Evolutionary conservation across 371 early-diverging fungal species (phyloP).

Genomic region (Blastocladiella emersonii): DNA sequence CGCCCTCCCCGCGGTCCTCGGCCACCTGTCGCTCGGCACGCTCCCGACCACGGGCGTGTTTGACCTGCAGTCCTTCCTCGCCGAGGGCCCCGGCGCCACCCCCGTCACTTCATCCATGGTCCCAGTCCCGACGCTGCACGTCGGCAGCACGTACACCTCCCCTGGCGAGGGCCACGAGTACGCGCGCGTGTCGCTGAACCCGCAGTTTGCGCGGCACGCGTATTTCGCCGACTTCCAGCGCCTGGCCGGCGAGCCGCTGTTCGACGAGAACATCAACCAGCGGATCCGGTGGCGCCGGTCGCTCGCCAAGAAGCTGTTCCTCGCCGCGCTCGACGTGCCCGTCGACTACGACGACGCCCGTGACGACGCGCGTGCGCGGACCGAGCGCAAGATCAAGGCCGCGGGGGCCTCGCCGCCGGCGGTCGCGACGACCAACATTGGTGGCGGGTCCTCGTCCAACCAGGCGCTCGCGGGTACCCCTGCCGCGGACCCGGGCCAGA

Average conservation of each 20-base stretch:
- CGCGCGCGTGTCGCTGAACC: constrained; percentile 3
- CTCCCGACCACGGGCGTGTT: background rate
- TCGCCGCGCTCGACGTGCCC: constrained; percentile 15
- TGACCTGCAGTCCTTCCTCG: background rate
- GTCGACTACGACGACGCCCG: constrained; percentile 6
- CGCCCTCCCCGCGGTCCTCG: background rate
- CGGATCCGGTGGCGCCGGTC: constrained; percentile 27
- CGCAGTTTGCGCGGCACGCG: background rate
- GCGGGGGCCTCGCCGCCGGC: background rate
- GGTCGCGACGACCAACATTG: too few relatives aligned
- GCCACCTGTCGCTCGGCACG: background rate
- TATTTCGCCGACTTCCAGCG: background rate
- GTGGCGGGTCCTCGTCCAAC: too few relatives aligned
- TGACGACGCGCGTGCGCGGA: too few relatives aligned
- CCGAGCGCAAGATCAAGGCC: background rate
- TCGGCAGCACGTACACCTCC: constrained; percentile 4
- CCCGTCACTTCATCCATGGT: background rate
- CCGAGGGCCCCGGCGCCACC: background rate
- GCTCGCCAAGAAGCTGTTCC: constrained; percentile 14
- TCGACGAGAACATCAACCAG: constrained; percentile 11
- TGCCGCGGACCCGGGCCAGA: too few relatives aligned
- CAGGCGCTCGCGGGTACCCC: too few relatives aligned
- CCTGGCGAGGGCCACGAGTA: constrained; percentile 4
- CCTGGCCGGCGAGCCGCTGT: constrained; percentile 15
- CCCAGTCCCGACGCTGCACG: background rate